phyloP scores from a whole-genome alignment of 140 eudicot genomes.

The Bidens hawaiensis region DNA sequence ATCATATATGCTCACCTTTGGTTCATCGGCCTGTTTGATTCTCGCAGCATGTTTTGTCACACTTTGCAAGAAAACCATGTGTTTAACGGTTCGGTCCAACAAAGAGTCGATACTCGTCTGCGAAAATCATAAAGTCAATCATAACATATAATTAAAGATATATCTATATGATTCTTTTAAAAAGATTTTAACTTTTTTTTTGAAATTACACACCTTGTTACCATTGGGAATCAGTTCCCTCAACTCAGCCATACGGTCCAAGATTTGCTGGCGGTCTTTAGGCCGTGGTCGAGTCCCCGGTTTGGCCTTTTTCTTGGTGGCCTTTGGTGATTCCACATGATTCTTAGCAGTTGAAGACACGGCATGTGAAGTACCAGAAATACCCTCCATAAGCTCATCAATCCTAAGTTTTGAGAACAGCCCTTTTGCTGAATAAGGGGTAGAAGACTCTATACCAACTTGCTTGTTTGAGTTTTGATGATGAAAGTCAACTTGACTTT shows the following conservation, averaged over 20 bases:
- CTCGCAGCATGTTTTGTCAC: conserved; percentile 53
- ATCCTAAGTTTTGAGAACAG: conserved; percentile 81
- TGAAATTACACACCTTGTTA: conserved; percentile 50
- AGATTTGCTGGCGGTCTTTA: conserved; percentile 79
- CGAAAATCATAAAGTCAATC: conserved; percentile 17
- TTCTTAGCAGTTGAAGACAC: conserved; percentile 35
- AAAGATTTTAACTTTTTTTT: too few species aligned
- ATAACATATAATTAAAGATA: background rate
- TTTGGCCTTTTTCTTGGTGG: conserved; percentile 65
- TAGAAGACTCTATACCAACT: too few species aligned
- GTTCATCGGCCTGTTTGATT: conserved; percentile 43
- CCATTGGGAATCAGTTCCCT: conserved; percentile 82
- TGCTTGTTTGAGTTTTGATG: too few species aligned
- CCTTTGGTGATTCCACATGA: conserved; percentile 36
- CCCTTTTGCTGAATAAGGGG: conserved; percentile 39
- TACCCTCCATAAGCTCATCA: conserved; percentile 51
- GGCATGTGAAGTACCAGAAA: conserved; percentile 40
- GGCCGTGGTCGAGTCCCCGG: conserved; percentile 83
- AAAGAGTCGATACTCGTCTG: conserved; percentile 92
- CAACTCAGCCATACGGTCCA: conserved; percentile 76
- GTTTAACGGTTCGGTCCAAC: conserved; percentile 78
- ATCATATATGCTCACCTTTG: conserved; percentile 47
- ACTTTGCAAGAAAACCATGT: conserved; percentile 72
- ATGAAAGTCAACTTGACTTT: conserved; percentile 20
- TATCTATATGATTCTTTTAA: background rate